phyloP scores from a whole-genome alignment of 1,139 yeast species.

The Chernovozyma sophiae-reginae region DNA sequence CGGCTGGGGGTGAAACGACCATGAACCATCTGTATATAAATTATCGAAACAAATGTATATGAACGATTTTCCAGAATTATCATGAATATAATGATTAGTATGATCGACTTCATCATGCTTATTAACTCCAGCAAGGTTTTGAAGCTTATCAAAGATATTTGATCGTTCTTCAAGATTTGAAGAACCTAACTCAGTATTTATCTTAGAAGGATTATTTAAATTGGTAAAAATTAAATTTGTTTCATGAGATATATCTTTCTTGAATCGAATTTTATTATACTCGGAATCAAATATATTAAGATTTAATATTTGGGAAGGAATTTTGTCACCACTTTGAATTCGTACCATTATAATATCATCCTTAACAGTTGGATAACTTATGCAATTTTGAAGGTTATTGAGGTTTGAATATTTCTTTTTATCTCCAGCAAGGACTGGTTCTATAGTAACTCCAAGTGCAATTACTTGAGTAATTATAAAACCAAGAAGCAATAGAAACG shows the following conservation, averaged over 20 bases:
- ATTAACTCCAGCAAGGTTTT: constrained; percentile 3
- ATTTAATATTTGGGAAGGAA: constrained; percentile 33
- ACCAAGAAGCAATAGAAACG: not conserved
- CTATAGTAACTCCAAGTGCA: constrained; percentile 6
- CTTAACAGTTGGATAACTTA: constrained; percentile 34
- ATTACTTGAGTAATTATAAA: not conserved
- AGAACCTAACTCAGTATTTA: constrained; percentile 2
- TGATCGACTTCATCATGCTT: not conserved
- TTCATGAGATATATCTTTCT: constrained; percentile 27
- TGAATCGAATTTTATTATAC: constrained; percentile 30
- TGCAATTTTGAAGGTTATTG: constrained; percentile 29
- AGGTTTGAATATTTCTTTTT: constrained; percentile 22
- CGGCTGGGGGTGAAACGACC: constrained; percentile 35
- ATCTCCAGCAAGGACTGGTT: constrained; percentile 19
- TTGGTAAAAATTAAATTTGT: constrained; percentile 34
- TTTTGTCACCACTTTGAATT: constrained; percentile 26
- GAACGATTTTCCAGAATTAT: constrained; percentile 24
- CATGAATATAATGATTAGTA: constrained; percentile 12
- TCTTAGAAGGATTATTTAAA: constrained; percentile 22
- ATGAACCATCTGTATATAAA: constrained; percentile 37
- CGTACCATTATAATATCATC: constrained; percentile 37
- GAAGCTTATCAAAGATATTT: constrained; percentile 4
- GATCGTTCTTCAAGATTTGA: constrained; percentile 1
- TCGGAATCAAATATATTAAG: constrained; percentile 37
- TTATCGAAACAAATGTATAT: constrained; percentile 44